These are phyloP conservation scores for Diaporthe sp. DNA, from an alignment of 2,329 filamentous ascomycete species.

Conservation along the genomic window DNA sequence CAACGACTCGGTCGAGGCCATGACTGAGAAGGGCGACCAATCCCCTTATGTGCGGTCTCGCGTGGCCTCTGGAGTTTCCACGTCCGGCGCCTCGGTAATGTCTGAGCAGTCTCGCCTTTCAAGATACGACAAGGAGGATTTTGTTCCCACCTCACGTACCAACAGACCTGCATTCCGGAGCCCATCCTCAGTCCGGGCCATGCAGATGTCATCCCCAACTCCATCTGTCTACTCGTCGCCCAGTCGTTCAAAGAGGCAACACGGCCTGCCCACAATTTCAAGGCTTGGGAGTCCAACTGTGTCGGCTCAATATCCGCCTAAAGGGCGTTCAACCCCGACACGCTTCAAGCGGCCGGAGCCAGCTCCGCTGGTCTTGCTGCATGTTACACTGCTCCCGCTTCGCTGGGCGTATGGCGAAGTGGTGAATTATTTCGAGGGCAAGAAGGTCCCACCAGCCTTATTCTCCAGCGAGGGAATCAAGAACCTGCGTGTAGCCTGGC, in stretches of 20 bases:
- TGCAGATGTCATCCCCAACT: conserved; percentile 78
- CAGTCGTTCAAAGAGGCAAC: conserved; percentile 60
- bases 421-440: conserved; percentile 45
- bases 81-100: conserved; percentile 52
- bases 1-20: conserved; percentile 38
- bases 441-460: conserved; percentile 17
- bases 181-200: conserved; percentile 74
- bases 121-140: conserved; percentile 62
- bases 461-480: conserved; percentile 57
- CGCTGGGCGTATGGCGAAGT: conserved; percentile 72
- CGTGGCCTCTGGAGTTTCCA: conserved; percentile 41
- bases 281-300: conserved; percentile 65
- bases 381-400: conserved; percentile 80
- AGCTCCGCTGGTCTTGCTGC: conserved; percentile 79
- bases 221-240: conserved; percentile 67
- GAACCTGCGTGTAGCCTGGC: conserved; percentile 71
- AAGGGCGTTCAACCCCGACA: conserved; percentile 63
- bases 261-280: conserved; percentile 59
- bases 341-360: conserved; percentile 67
- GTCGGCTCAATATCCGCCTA: conserved; percentile 65
- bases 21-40: conserved; percentile 35
- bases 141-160: conserved; percentile 65
- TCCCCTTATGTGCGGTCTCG: conserved; percentile 50
- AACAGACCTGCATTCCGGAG: conserved; percentile 75
- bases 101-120: conserved; percentile 64